Percentiles rank a stretch among this genome's conserved stretches.
phyloP scores from a whole-genome alignment of 805 yeast genomes.

The Saccharomycopsis malanga region DNA sequence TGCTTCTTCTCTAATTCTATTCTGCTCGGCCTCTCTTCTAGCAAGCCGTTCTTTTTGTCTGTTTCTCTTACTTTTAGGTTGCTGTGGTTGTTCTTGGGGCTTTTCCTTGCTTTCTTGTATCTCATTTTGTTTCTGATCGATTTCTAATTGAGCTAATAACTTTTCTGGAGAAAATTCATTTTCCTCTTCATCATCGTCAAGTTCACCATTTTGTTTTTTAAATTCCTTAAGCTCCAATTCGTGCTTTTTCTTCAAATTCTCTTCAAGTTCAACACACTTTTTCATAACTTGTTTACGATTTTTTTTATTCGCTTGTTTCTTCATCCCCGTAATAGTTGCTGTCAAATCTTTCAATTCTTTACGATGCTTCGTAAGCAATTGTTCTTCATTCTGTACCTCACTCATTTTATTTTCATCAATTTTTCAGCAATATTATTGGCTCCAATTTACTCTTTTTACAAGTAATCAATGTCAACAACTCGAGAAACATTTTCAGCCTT shows the following conservation, averaged over 20 bases:
- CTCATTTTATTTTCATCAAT: no score
- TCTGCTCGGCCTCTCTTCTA: slow-evolving; percentile 62
- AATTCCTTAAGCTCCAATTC: slow-evolving; percentile 39
- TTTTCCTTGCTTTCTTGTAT: slow-evolving; percentile 5
- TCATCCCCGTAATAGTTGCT: slow-evolving; percentile 64
- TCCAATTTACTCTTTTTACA: no score
- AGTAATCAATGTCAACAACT: no score
- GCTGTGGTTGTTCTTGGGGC: slow-evolving; percentile 16
- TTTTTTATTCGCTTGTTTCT: slow-evolving; percentile 77
- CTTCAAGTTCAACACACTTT: slow-evolving; percentile 55
- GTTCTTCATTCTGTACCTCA: slow-evolving; percentile 31
- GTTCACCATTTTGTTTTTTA: slow-evolving; percentile 22
- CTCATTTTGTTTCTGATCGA: slow-evolving; percentile 29
- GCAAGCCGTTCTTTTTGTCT: slow-evolving; percentile 82
- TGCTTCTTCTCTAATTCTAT: slow-evolving; percentile 59
- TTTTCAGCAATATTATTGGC: no score
- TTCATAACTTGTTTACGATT: slow-evolving; percentile 59
- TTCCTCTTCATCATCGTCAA: slow-evolving; percentile 31
- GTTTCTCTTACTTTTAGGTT: slow-evolving; percentile 49
- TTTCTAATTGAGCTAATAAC: slow-evolving; percentile 51
- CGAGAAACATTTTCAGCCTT: no score
- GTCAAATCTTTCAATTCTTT: slow-evolving; percentile 62
- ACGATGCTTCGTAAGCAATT: slow-evolving; percentile 52
- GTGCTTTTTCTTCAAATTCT: slow-evolving; percentile 48
- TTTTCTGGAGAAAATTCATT: slow-evolving; percentile 61